These are phyloP conservation scores for Yarrowia sp. DNA, from an alignment of 805 yeast genomes.

Conservation along the genomic window DNA sequence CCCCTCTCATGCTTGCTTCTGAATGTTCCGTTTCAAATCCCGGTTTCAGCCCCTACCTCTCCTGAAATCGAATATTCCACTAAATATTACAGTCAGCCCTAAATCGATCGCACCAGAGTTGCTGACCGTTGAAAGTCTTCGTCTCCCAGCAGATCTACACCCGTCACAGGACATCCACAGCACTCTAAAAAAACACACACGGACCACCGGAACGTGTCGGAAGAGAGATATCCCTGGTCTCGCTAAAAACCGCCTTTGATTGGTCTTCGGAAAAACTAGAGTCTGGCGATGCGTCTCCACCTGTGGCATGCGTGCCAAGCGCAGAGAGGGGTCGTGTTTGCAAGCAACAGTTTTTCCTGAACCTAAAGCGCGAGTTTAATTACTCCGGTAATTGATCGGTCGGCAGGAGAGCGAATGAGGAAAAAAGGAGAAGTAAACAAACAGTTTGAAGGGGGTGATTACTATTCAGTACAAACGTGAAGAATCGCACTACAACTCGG, in stretches of 20 bases:
- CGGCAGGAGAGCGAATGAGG: background rate
- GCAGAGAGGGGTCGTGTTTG: slow-evolving; percentile 16
- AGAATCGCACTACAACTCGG: background rate
- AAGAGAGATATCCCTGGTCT: background rate
- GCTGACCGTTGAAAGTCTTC: no score
- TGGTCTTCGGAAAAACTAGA: slow-evolving; percentile 4
- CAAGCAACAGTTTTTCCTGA: slow-evolving; percentile 22
- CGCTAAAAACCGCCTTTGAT: background rate
- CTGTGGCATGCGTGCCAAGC: slow-evolving; percentile 1
- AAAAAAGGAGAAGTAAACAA: background rate
- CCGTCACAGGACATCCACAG: no score
- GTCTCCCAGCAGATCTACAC: no score
- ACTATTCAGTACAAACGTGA: no score
- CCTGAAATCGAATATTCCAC: no score
- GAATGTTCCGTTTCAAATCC: no score
- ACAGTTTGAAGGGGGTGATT: no score
- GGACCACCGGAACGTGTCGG: slow-evolving; percentile 2
- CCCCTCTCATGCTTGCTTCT: background rate
- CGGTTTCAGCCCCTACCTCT: no score
- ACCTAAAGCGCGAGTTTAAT: background rate
- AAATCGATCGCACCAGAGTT: no score
- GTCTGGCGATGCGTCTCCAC: background rate
- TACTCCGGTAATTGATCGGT: slow-evolving; percentile 15
- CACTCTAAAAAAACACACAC: no score
- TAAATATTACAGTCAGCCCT: no score